Percentiles rank a stretch among this genome's conserved stretches.
These are phyloP conservation scores for Pseudozyma pruni DNA, from an alignment of 1,284 basidiomycete species.

Conservation along the genomic window DNA sequence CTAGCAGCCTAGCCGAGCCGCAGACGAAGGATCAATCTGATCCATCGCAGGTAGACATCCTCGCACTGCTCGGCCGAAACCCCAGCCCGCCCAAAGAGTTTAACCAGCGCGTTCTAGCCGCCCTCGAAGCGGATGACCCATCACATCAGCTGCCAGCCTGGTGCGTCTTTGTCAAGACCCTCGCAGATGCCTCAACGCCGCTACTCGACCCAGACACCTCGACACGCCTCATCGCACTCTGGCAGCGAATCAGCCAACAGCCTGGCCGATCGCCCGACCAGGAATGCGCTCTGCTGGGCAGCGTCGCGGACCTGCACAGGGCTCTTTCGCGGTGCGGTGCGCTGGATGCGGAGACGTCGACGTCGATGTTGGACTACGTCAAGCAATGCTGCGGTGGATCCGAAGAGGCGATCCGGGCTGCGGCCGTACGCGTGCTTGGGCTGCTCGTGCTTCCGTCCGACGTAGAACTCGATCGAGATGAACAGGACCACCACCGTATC, in stretches of 20 bases:
- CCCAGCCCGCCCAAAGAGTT: not conserved
- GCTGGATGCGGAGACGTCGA: not conserved
- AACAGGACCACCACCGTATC: not conserved
- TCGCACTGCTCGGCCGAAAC: too few species aligned
- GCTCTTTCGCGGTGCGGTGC: slow-evolving; percentile 5
- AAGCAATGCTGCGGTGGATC: not conserved
- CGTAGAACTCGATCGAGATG: not conserved
- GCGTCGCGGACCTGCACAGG: slow-evolving; percentile 15
- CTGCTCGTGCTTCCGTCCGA: slow-evolving; percentile 35
- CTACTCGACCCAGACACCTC: not conserved
- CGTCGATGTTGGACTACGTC: slow-evolving; percentile 13
- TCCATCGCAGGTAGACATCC: too few species aligned
- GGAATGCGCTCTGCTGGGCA: slow-evolving; percentile 5
- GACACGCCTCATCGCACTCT: not conserved
- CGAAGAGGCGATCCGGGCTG: slow-evolving; percentile 35
- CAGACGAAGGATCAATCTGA: too few species aligned
- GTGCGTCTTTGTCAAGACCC: slow-evolving; percentile 20
- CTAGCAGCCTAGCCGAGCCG: too few species aligned
- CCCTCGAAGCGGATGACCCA: slow-evolving; percentile 4
- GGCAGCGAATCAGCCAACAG: not conserved
- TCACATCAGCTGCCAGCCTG: slow-evolving; percentile 5
- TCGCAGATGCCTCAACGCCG: slow-evolving; percentile 9
- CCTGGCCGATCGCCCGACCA: slow-evolving; percentile 5
- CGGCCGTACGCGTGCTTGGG: slow-evolving; percentile 33
- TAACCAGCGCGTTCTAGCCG: slow-evolving; percentile 6